Base-by-base conservation (phyloP, 2,329 filamentous ascomycete genomes). In the Paracoccidioides brasiliensis region DNA sequence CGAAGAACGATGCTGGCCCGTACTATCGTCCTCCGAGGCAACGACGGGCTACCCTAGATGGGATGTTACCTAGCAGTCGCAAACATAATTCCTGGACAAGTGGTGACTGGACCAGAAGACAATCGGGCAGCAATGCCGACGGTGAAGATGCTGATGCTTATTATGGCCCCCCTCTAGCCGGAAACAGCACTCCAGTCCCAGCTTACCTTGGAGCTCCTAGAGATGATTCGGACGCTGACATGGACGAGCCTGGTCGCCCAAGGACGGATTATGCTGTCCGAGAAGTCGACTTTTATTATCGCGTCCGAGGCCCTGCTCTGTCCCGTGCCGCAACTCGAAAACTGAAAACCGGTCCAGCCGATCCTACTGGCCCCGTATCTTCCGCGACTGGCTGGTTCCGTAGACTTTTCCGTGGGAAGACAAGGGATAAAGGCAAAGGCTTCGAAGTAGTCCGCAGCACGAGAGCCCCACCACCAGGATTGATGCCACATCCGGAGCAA, bases 211-310 rank as follows among this genome's bases (percentile, higher is more conserved):
- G 76, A 22, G 72, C 73, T 8, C 68, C 72, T n/a, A 71, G 71
- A 57, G 79, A 79, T 12, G 79, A 83, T 56, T 74, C 78, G n/a
- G 76, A 78, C 46, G 70, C 77, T 6, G 74, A 76, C 15, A 74
- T 78, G 52, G 68, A 70, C 53, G 55, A 51, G 40, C 40, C 60
- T 59, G 69, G 62, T 60, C 74, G 72, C 56, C 83, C 81, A 28
- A 78, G 82, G 49, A 84, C 86, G 1, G 91, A 98, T 66, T 97
- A 97, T 66, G 85, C 90, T 1, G 93, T 91, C 0, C 85, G 93
- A 55, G 93, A 98, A 70, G 89, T 94, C 0, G 93, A 98, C 69
- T 95, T 95, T 64, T 97, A 97, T 71, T 97, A 98, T 64, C 87
- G 90, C 8, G 86, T 95, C 15, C 83, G 93, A 38, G 93, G 93